These are phyloP conservation scores for Scedosporium minutisporum DNA, from an alignment of 2,329 filamentous ascomycete species.

Conservation along the genomic window DNA sequence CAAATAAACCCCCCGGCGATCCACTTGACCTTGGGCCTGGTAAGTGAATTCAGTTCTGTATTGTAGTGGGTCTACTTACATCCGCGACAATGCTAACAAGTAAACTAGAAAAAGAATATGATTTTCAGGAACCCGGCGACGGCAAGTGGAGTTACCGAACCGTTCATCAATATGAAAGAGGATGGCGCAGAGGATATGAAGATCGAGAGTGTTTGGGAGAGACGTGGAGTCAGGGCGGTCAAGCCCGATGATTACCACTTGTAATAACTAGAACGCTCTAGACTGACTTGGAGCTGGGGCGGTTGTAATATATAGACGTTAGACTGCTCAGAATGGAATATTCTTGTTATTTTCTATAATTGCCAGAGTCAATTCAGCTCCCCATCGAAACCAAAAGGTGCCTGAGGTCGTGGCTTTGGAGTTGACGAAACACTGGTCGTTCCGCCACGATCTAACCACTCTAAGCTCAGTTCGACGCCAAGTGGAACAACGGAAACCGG, in stretches of 20 bases:
- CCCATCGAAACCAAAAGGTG: too few species aligned
- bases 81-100: not conserved
- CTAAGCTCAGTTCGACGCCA: too few species aligned
- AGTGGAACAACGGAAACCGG: too few species aligned
- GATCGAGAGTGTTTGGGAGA: not conserved
- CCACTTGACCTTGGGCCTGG: slow-evolving; percentile 43
- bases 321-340: too few species aligned
- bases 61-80: not conserved
- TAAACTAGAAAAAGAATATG: not conserved
- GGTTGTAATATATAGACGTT: too few species aligned
- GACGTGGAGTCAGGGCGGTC: not conserved
- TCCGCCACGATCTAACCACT: too few species aligned
- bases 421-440: too few species aligned
- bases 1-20: slow-evolving; percentile 38
- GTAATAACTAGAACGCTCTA: not conserved
- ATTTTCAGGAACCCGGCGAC: not conserved
- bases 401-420: too few species aligned
- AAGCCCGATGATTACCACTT: not conserved
- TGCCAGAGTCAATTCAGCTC: too few species aligned
- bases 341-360: too few species aligned
- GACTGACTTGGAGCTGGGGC: too few species aligned
- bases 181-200: not conserved
- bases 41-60: slow-evolving; percentile 18
- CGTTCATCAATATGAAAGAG: not conserved
- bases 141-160: not conserved